These are phyloP conservation scores for Saksenaea vasiformis DNA, from an alignment of 371 early-diverging fungal genomes.

Conservation along the genomic window DNA sequence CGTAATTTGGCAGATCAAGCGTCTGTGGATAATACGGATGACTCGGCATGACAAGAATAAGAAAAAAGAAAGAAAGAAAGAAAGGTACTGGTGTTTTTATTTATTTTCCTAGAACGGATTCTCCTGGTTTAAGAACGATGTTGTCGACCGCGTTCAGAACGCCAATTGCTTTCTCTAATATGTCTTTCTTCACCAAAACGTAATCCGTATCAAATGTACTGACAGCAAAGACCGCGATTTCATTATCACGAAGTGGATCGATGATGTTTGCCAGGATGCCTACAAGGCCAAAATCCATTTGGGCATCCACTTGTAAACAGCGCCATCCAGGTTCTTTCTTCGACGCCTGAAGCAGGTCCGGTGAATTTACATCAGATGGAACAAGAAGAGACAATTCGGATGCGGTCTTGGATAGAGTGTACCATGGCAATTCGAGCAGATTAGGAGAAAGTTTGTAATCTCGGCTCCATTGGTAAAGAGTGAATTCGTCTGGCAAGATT, in stretches of 20 bases:
- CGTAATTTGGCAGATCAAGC: slow-evolving; percentile 54
- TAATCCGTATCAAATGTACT: slow-evolving; percentile 84
- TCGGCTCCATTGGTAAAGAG: slow-evolving; percentile 36
- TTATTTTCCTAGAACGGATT: slow-evolving; percentile 5
- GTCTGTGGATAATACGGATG: slow-evolving; percentile 65
- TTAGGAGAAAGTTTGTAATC: slow-evolving; percentile 8
- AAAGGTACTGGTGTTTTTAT: background rate
- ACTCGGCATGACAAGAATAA: background rate
- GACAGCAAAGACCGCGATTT: slow-evolving; percentile 71
- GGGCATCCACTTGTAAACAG: slow-evolving; percentile 66
- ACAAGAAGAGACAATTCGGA: slow-evolving; percentile 61
- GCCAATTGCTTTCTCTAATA: slow-evolving; percentile 43
- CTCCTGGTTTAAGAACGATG: slow-evolving; percentile 17
- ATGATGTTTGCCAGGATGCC: slow-evolving; percentile 71
- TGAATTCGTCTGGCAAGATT: slow-evolving; percentile 38
- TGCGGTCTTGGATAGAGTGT: slow-evolving; percentile 57
- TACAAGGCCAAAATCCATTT: slow-evolving; percentile 74
- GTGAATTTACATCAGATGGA: slow-evolving; percentile 32
- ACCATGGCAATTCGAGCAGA: slow-evolving; percentile 42
- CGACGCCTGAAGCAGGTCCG: slow-evolving; percentile 25
- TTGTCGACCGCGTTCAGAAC: slow-evolving; percentile 28
- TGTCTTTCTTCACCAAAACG: slow-evolving; percentile 67
- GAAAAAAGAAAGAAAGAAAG: background rate
- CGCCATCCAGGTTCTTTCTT: slow-evolving; percentile 62
- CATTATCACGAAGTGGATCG: slow-evolving; percentile 55